Evolutionary conservation across 805 yeast species (phyloP), one percentile per base, ranked within the genome.

Genomic region (Scheffersomyces stipitis): DNA sequence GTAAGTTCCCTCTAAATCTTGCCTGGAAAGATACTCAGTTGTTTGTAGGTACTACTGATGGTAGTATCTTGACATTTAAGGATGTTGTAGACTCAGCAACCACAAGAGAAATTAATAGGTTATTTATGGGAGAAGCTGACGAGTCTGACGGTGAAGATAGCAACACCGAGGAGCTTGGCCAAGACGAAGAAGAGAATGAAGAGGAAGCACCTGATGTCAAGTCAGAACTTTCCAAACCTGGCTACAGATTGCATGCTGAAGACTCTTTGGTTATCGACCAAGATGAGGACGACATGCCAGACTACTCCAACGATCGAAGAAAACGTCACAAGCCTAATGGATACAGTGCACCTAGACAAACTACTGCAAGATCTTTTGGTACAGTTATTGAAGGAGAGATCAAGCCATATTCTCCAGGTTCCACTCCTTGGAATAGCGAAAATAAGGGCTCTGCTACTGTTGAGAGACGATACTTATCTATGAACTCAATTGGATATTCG

Each of bases 401-500:
- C 18, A 67, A 63, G 31, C 90, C 96, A 0, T 83, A 80, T 48
- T 87, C 95, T 3, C 85, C 87, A 1, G 98, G 98, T 1, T 77
- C 84, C 5, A 91, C 98, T 0, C 96, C 96, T 0, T 89, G 90
- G 83, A 30, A 36, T 18, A 48, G 48, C 31, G 46, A 30, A 37
- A 39, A 46, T 15, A 41, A 35, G 31, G 18, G 15, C 37, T 48
- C 30, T 31, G 51, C 64, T 2, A 45, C 37, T 10, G 69, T 65
- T 3, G 76, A 79, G 35, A 76, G 91, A 59, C 71, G 96, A 36
- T 90, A 88, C 51, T 62, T 91, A 28, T 79, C 88, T 15, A 86
- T 90, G 73, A 86, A 86, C 49, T 69, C 83, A 7, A 65, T 80
- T 18, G 99, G 97, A 0, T 86, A 86, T 54, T 83, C 81, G 0